Evolutionary conservation across 2,329 filamentous ascomycete genomes (phyloP).

Genomic region (Aspergillus phoenicis): DNA sequence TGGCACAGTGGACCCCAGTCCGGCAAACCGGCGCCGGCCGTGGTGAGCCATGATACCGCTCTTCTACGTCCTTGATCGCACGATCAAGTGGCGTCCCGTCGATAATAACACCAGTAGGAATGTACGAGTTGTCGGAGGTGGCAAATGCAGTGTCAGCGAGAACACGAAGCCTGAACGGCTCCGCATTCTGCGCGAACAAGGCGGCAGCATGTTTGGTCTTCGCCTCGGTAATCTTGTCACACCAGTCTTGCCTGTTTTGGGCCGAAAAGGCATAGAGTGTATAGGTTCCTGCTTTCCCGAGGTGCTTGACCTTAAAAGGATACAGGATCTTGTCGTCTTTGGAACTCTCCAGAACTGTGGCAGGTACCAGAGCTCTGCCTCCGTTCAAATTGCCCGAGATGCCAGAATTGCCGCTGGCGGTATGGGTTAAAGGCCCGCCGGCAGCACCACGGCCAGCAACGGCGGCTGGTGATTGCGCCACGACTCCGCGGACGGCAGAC

Average conservation of each 20-base stretch:
- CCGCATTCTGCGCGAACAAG: slow-evolving; percentile 86
- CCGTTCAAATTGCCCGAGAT: slow-evolving; percentile 65
- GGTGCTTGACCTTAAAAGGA: slow-evolving; percentile 93
- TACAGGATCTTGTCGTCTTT: slow-evolving; percentile 84
- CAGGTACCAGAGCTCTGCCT: slow-evolving; percentile 50
- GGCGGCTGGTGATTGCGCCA: slow-evolving; percentile 58
- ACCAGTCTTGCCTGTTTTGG: slow-evolving; percentile 82
- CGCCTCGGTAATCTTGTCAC: slow-evolving; percentile 87
- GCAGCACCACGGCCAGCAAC: slow-evolving; percentile 41
- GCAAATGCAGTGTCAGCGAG: slow-evolving; percentile 87
- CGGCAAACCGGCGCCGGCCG: slow-evolving; percentile 77
- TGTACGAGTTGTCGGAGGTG: slow-evolving; percentile 50
- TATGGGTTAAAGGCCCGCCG: slow-evolving; percentile 56
- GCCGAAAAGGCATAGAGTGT: slow-evolving; percentile 81
- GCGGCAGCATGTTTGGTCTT: slow-evolving; percentile 92
- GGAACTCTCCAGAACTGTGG: slow-evolving; percentile 54
- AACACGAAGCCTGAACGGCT: slow-evolving; percentile 89
- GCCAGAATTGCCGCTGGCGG: slow-evolving; percentile 67
- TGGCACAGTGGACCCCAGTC: slow-evolving; percentile 88
- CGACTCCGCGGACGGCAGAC: slow-evolving; percentile 70
- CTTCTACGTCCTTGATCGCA: slow-evolving; percentile 85
- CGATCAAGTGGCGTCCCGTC: slow-evolving; percentile 88
- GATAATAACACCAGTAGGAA: slow-evolving; percentile 73
- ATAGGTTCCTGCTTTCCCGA: slow-evolving; percentile 84
- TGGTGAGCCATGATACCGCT: slow-evolving; percentile 63